phyloP scores from a whole-genome alignment of 257 asterid species.

The Salvia hispanica region DNA sequence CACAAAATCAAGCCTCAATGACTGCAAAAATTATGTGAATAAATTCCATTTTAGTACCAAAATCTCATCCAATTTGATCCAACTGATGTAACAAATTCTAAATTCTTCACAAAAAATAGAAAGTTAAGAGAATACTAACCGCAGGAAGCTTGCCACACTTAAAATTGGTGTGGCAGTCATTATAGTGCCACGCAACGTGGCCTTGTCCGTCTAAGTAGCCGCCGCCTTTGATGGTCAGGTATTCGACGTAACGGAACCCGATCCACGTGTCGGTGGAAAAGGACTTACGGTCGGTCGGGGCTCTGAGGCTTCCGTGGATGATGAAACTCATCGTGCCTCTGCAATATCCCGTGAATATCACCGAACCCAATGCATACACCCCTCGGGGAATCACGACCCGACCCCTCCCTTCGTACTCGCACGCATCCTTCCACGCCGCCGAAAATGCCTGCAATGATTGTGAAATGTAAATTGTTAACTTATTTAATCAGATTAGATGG shows the following conservation, averaged over 20 bases:
- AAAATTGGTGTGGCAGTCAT: conserved; percentile 54
- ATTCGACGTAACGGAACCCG: conserved; percentile 53
- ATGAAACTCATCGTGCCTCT: conserved; percentile 34
- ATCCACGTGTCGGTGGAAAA: conserved; percentile 60
- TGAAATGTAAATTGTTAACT: no score
- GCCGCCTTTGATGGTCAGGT: conserved; percentile 57
- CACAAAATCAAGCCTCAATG: conserved; percentile 65
- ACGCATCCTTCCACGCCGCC: conserved; percentile 66
- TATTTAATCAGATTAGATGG: no score
- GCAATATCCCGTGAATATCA: conserved; percentile 63
- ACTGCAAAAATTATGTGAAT: conserved; percentile 30
- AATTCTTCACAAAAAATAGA: not conserved
- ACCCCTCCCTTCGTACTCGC: conserved; percentile 47
- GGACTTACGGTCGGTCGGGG: conserved; percentile 43
- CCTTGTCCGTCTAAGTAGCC: conserved; percentile 82
- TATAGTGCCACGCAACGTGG: conserved; percentile 61
- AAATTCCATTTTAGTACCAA: not conserved
- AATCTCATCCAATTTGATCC: not conserved
- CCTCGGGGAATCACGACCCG: conserved; percentile 55
- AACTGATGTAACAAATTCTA: not conserved
- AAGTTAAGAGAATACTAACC: conserved; percentile 28
- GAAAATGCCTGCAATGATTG: conserved; percentile 50
- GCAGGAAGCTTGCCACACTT: conserved; percentile 61
- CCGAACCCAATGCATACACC: conserved; percentile 40
- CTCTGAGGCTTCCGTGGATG: conserved; percentile 51